Evolutionary conservation across 345 rosid species (phyloP), one percentile per base, ranked within the genome.

Genomic region (Microcos paniculata): DNA sequence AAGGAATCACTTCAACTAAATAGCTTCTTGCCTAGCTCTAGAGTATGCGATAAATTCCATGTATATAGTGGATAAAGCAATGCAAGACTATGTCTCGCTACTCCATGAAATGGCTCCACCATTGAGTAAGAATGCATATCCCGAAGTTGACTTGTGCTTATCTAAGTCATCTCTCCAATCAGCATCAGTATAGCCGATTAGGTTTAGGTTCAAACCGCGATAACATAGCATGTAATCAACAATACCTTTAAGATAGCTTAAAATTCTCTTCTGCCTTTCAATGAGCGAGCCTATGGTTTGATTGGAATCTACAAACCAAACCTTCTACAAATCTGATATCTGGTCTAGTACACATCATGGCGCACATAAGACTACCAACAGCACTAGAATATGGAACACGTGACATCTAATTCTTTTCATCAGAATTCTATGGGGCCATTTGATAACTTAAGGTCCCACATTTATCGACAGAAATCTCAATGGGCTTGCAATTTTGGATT

Each of bases 401-500:
- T 2, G 7, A 11, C 68, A 73, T 71, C 8, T 35, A 3, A 9
- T 71, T 33, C 21, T 49, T 51, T 28, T 71, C 62, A 11, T 71
- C 62, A 21, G 1, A 4, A 8, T 1, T 58, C 14, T 73, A 38
- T 0, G 35, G 67, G 8, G 53, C 40, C 16, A 19, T 30, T 26
- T 57, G 55, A n/a, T 38, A 23, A 19, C 55, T 28, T 18, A 72
- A 1, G 24, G 0, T 0, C 2, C 5, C 4, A 11, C 65, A 18
- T n/a, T 72, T 72, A 6, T 57, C 53, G 40, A 59, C 23, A 10
- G 35, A 55, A 24, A 68, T 57, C 18, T 73, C 76, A 40, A 59
- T 26, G 38, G 56, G 56, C 42, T 58, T 61, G n/a, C n/a, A n/a
- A n/a, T n/a, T n/a, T n/a, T n/a, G n/a, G n/a, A n/a, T n/a, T n/a